A percentile compares a stretch with the other conserved stretches of the same genome.
Conservation (phyloP, 2,329 filamentous ascomycete genomes). For the Epichloe typhina region DNA sequence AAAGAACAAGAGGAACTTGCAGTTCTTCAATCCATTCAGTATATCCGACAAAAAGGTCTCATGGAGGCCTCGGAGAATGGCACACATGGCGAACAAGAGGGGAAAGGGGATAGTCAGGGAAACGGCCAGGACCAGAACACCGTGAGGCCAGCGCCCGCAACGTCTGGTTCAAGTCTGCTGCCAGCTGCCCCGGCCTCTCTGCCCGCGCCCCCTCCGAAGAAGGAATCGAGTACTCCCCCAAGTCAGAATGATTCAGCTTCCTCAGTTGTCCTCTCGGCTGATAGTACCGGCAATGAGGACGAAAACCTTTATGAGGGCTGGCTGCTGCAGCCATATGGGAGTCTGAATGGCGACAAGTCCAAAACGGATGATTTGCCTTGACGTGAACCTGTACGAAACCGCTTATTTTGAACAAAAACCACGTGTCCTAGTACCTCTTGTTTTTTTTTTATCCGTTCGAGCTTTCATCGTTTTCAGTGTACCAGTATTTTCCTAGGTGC, state of each 20-base stretch:
- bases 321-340: slow-evolving; percentile 24
- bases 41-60: slow-evolving; percentile 47
- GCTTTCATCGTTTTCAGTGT: neutral
- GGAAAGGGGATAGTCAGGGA: slow-evolving; percentile 9
- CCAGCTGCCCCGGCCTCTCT: slow-evolving; percentile 26
- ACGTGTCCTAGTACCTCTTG: neutral
- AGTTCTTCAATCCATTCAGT: slow-evolving; percentile 52
- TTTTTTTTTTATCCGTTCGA: neutral
- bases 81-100: slow-evolving; percentile 1
- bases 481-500: neutral
- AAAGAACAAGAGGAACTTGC: slow-evolving; percentile 55
- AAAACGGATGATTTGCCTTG: slow-evolving; percentile 22
- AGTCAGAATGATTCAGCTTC: slow-evolving; percentile 20
- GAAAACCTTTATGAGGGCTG: slow-evolving; percentile 24
- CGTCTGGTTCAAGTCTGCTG: slow-evolving; percentile 16
- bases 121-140: slow-evolving; percentile 3
- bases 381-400: neutral
- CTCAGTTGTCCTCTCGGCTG: slow-evolving; percentile 17
- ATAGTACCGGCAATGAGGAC: slow-evolving; percentile 19
- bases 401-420: neutral
- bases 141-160: slow-evolving; percentile 6
- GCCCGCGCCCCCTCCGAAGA: slow-evolving; percentile 22
- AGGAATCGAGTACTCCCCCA: slow-evolving; percentile 16
- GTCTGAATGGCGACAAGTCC: slow-evolving; percentile 17
- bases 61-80: slow-evolving; percentile 20